Base-by-base conservation (phyloP, 768 basidiomycete genomes). In the Phaeotremella fagi region DNA sequence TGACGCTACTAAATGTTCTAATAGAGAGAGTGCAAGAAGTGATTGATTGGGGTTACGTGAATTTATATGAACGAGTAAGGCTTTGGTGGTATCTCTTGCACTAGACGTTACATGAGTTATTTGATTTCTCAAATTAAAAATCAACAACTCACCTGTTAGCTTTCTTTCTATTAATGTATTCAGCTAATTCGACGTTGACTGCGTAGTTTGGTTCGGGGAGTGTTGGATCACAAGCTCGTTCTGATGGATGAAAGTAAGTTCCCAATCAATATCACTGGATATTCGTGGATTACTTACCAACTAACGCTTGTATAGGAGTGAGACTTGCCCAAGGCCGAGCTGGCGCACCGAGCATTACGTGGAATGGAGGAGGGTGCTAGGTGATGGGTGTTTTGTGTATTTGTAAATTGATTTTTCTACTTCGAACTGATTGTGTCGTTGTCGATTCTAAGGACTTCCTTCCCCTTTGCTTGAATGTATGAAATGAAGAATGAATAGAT, bases 11-110 rank as follows among this genome's bases (percentile, higher is more conserved):
- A 99, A 57, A 45, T 66, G 66, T 49, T 70, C 62, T 18, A 70
- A 53, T 1, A 60, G 54, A 7, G 50, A 53, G 11, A 98, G 81
- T 2, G 90, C 84, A 26, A 97, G 83, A 59, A 92, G 81, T 20
- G 89, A 84, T 63, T 94, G 81, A 71, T 95, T 92, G 0, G 88
- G 88, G 66, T 94, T 92, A 52, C 91, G 84, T 70, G 91, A 87
- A 75, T 98, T 98, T 52, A 89, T 84, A 41, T 88, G 80, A 18
- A 85, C 81, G 14, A 89, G 88, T 33, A 89, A 79, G 50, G 82
- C 78, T 82, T 94, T 88, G 26, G 87, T 84, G 4, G 89, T 90
- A 69, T 99, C 95, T 52, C 95, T 83, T 4, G 95, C 88, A 56
- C 90, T 92, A 66, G 14, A 46, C 7, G 1, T 25, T 36, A 37